Percentiles rank a stretch among this genome's conserved stretches.
Evolutionary conservation across 306 rosid genomes (phyloP).

Genomic region (Fragaria vesca): DNA sequence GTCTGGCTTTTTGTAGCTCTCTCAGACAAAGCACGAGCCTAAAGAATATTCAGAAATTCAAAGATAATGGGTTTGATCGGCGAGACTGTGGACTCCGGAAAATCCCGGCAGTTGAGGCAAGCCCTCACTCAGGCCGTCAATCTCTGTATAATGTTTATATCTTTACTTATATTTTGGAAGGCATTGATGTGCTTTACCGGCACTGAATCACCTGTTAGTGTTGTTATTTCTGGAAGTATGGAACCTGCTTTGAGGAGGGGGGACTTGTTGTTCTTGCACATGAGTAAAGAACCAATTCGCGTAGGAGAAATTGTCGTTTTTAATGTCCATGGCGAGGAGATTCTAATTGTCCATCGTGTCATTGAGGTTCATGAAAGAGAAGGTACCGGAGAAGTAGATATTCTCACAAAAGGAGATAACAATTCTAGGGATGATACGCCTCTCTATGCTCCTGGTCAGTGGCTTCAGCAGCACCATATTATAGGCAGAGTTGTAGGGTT

Average conservation of each 20-base stretch:
- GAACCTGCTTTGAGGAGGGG: slow-evolving; percentile 33
- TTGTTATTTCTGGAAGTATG: too few relatives aligned
- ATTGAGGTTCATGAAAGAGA: slow-evolving; percentile 82
- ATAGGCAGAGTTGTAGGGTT: slow-evolving; percentile 95
- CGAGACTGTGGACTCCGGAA: too few relatives aligned
- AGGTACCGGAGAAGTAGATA: slow-evolving; percentile 76
- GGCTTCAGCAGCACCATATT: slow-evolving; percentile 87
- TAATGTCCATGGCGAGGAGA: slow-evolving; percentile 91
- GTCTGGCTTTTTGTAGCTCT: too few relatives aligned
- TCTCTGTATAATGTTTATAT: too few relatives aligned
- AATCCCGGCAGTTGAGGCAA: too few relatives aligned
- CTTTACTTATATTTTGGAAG: too few relatives aligned
- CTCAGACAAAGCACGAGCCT: too few relatives aligned
- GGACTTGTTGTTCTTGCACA: slow-evolving; percentile 85
- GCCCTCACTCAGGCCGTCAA: too few relatives aligned
- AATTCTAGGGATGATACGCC: slow-evolving; percentile 72
- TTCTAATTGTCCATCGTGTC: slow-evolving; percentile 91
- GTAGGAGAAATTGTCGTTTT: slow-evolving; percentile 94
- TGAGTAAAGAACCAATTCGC: slow-evolving; percentile 87
- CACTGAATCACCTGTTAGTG: too few relatives aligned
- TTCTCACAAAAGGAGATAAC: slow-evolving; percentile 89
- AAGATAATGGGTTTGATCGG: too few relatives aligned
- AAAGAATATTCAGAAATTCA: too few relatives aligned
- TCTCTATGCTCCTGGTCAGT: slow-evolving; percentile 86
- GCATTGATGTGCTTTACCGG: too few relatives aligned